These are phyloP conservation scores for Ogataea pilisensis DNA, from an alignment of 805 yeast species.

Conservation along the genomic window DNA sequence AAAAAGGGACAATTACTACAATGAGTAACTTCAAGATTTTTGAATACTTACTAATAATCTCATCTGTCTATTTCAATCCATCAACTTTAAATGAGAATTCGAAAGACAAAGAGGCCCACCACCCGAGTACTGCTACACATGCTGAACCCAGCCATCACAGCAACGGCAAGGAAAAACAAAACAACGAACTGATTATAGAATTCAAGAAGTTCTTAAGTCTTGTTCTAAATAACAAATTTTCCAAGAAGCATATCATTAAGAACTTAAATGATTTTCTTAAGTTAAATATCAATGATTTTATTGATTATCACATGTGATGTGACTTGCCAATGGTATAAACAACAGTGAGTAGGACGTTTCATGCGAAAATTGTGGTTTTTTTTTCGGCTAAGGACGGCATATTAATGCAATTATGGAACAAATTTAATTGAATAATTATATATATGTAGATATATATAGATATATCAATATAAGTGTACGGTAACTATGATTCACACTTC, in stretches of 20 bases:
- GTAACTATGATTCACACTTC: no score
- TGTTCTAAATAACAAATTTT: conserved; percentile 23
- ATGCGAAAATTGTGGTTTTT: no score
- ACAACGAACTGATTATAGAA: conserved; percentile 25
- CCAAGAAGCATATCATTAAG: conserved; percentile 21
- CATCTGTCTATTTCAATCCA: conserved; percentile 13
- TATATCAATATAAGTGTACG: no score
- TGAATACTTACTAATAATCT: conserved; percentile 15
- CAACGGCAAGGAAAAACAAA: conserved; percentile 10
- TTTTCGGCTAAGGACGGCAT: neutral
- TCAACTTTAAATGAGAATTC: conserved; percentile 2
- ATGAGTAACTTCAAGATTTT: conserved; percentile 4
- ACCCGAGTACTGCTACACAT: no score
- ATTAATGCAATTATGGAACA: no score
- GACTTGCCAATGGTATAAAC: neutral
- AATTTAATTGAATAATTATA: no score
- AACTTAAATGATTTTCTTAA: conserved; percentile 29
- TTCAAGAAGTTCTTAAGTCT: conserved; percentile 28
- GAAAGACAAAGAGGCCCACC: no score
- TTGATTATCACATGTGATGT: conserved; percentile 27
- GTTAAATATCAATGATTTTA: conserved; percentile 29
- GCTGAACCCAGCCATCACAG: no score
- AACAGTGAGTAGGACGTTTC: no score
- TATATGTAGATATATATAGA: no score
- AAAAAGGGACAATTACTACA: neutral